Base-by-base conservation (phyloP, 2,329 filamentous ascomycete species). In the Sporothrix pallida region DNA sequence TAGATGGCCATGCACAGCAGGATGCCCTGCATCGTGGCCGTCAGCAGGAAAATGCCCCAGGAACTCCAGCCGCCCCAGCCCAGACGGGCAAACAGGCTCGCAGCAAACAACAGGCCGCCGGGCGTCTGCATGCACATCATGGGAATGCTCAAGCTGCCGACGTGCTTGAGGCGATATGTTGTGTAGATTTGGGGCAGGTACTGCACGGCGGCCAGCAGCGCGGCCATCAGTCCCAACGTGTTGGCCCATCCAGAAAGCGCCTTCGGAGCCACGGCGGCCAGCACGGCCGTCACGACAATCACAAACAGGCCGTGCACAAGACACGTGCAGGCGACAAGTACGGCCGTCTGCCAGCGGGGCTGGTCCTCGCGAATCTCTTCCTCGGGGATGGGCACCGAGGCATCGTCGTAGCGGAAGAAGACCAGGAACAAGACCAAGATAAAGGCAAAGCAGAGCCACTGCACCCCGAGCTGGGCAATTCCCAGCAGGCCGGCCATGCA, bases 91-190 rank as follows among this genome's bases (percentile, higher is more conserved):
- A 91, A 94, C 60, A 99, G 84, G 80, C 94, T 98, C 13, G 88
- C 91, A 0, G 95, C 94, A 83, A 97, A 98, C 7, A 99, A 84
- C 77, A 97, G 91, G 74, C 94, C 94, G 0, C 96, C 96, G 0
- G 96, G 96, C 0, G 95, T 98, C 82, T 99, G 96, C 48, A 99
- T 97, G 80, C 93, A 92, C 95, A 99, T 98, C 92, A 98, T 98
- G 4, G 94, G 92, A 73, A 99, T 96, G 79, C 94, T 97, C 78
- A 99, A 84, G 81, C 94, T 97, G 72, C 94, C 94, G 1, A 97
- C 92, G 78, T 95, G 91, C 80, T 95, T 92, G 74, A 98, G 85
- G 71, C 86, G 88, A 83, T 93, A 97, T 0, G 96, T 99, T 71
- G 93, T 98, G 84, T 91, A 94, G 76, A 99, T 97, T 83, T 99